Evolutionary conservation across 129 eudicot species (phyloP).

Genomic region (Artemisia tridentata): DNA sequence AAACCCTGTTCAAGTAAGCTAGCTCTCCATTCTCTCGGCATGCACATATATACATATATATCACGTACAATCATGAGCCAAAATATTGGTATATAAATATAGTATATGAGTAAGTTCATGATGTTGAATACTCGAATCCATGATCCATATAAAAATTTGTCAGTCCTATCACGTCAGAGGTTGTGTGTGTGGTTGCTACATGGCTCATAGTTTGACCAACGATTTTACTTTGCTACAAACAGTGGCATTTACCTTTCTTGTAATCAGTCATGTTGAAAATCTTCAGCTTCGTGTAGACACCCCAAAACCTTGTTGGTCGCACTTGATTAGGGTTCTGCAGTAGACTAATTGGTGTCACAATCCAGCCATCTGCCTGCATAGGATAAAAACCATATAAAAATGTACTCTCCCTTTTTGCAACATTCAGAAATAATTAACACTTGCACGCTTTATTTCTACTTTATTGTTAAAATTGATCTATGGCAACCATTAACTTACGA

Average conservation of each 20-base stretch:
- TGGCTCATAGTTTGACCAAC: background rate
- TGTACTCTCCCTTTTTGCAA: too few species aligned
- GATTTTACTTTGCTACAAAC: slow-evolving; percentile 18
- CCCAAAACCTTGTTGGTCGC: slow-evolving; percentile 97
- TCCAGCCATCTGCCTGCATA: slow-evolving; percentile 97
- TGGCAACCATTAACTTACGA: background rate
- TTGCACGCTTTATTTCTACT: too few species aligned
- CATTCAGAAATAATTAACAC: too few species aligned
- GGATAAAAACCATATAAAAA: background rate
- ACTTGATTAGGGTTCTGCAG: slow-evolving; percentile 87
- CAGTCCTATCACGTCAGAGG: too few species aligned
- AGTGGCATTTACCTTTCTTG: slow-evolving; percentile 65
- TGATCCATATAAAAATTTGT: background rate
- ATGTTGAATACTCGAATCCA: background rate
- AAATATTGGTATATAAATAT: slow-evolving; percentile 9
- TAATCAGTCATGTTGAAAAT: slow-evolving; percentile 92
- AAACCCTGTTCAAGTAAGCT: too few species aligned
- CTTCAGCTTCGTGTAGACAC: slow-evolving; percentile 97
- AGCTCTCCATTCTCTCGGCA: too few species aligned
- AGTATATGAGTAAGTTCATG: background rate
- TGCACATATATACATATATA: background rate
- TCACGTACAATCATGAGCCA: background rate
- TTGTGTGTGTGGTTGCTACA: slow-evolving; percentile 11
- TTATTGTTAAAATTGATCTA: too few species aligned
- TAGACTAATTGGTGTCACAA: slow-evolving; percentile 73